Percentiles rank a stretch among this genome's conserved stretches.
These are phyloP conservation scores for Neofusicoccum umdonicola DNA, from an alignment of 2,329 filamentous ascomycete species.

Conservation along the genomic window DNA sequence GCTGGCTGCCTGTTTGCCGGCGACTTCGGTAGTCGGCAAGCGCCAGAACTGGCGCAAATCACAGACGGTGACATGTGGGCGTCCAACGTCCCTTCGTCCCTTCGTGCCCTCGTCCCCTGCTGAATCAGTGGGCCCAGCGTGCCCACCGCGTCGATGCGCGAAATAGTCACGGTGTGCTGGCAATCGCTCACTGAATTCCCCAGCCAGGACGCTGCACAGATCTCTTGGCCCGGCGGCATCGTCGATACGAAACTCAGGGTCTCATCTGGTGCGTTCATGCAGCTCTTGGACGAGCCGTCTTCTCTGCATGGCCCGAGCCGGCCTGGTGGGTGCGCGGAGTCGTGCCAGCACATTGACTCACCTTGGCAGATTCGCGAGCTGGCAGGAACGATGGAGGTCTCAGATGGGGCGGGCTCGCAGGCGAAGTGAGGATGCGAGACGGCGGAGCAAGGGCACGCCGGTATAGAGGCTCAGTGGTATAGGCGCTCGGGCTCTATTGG, in stretches of 20 bases:
- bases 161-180: too few relatives aligned
- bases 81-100: too few relatives aligned
- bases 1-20: neutral
- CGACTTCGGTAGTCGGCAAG: neutral
- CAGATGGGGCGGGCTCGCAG: neutral
- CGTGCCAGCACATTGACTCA: neutral
- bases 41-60: neutral
- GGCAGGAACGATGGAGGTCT: neutral
- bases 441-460: neutral
- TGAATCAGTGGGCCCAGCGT: too few relatives aligned
- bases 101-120: too few relatives aligned
- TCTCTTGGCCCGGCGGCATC: neutral
- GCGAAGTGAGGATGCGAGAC: neutral
- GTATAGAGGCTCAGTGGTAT: neutral
- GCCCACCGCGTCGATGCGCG: too few relatives aligned
- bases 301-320: neutral
- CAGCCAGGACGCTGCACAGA: neutral
- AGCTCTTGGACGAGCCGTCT: neutral
- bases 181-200: too few relatives aligned
- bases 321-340: neutral
- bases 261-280: neutral
- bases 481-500: slow-evolving; percentile 7
- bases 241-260: neutral
- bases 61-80: neutral
- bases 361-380: slow-evolving; percentile 1